Percentiles rank a stretch among this genome's conserved stretches.
Evolutionary conservation across 768 basidiomycete genomes (phyloP).

Genomic region (Termitomyces sp.): DNA sequence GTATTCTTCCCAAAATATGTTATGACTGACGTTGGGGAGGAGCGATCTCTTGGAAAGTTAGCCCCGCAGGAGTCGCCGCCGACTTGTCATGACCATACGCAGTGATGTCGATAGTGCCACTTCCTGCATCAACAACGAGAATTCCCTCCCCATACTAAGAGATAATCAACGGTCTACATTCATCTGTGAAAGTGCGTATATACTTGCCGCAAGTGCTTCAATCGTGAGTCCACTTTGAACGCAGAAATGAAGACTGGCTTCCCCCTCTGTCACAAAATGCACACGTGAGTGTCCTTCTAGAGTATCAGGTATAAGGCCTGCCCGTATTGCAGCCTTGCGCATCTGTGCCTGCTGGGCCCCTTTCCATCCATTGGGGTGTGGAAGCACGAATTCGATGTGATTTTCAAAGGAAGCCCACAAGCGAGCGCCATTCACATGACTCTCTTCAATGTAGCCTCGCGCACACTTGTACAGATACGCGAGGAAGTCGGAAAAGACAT

Average conservation of each 20-base stretch:
- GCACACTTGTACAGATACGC: no score
- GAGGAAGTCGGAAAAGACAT: no score
- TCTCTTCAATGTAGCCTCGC: not conserved
- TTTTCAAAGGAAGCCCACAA: not conserved
- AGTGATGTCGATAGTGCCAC: not conserved
- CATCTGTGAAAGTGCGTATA: not conserved
- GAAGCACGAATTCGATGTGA: not conserved
- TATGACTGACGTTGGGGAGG: slow-evolving; percentile 27
- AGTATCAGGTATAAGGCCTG: not conserved
- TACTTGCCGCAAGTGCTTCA: slow-evolving; percentile 24
- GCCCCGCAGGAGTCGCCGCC: no score
- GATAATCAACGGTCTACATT: not conserved
- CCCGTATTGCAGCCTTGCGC: not conserved
- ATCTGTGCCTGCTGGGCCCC: not conserved
- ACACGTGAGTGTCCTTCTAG: slow-evolving; percentile 32
- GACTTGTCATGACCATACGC: not conserved
- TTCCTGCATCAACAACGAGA: not conserved
- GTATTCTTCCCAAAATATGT: no score
- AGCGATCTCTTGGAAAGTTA: slow-evolving; percentile 31
- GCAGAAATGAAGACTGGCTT: slow-evolving; percentile 52
- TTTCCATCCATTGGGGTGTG: not conserved
- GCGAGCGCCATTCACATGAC: not conserved
- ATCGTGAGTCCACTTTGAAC: slow-evolving; percentile 33
- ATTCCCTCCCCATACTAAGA: not conserved
- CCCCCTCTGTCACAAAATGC: slow-evolving; percentile 53